Base-by-base conservation (phyloP, 495 filamentous ascomycete genomes). In the Tirmania nivea region DNA sequence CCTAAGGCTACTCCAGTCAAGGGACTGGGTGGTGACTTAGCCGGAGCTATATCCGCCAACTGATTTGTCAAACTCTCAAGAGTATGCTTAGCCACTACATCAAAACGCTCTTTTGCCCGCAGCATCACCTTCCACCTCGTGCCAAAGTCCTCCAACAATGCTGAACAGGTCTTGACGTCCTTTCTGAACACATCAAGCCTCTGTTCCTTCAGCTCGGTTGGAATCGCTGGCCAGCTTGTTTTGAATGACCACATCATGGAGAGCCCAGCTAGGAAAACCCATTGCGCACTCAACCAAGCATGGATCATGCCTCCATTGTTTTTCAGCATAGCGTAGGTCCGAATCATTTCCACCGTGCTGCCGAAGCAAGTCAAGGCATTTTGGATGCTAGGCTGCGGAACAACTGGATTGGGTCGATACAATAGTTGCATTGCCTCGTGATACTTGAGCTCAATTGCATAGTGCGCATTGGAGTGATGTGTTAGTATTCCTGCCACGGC, bases 391-490 rank as follows among this genome's bases (percentile, higher is more conserved):
- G 61, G 58, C 10, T 11, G 54, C 7, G 52, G 55, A 20, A 64
- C 58, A 42, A 54, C 56, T 10, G 54, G 58, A 20, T 51, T 62
- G 5, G 58, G 62, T 8, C 58, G 52, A 50, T 64, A 64, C 10
- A 64, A 56, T 10, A 64, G 35, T 35, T 64, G 62, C 8, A 64
- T 58, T 10, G 62, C 62, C 47, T 64, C 62, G n/a, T 59, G 39
- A 20, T 54, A 57, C 39, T 61, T 64, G 19, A 64, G 56, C 35
- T 64, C 62, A 17, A 62, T 52, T 50, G 58, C 55, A 17, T 57
- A 55, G 34, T 51, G 49, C 12, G n/a, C 39, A 17, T 48, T 48
- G 25, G 53, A 51, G 39, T 35, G 19, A 12, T 48, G 42, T 11
- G 35, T 48, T 12, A 42, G 17, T 16, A 17, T 39, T 11, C 51